A percentile compares a stretch with the other conserved stretches of the same genome.
phyloP scores from a whole-genome alignment of 495 filamentous ascomycete genomes.

The Penicillium steckii region DNA sequence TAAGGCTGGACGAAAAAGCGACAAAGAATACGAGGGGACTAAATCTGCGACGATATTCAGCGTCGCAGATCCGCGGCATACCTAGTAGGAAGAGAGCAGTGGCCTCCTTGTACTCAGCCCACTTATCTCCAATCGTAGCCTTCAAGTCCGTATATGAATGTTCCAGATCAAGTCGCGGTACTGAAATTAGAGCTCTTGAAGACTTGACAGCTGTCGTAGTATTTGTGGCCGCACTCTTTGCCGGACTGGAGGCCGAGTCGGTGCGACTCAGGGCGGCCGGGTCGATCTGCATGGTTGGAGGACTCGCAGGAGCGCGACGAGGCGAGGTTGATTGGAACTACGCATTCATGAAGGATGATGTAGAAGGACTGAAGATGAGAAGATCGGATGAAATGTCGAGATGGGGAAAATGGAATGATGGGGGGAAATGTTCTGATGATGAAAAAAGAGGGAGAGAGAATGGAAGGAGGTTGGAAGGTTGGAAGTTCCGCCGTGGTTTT shows the following conservation, averaged over 20 bases:
- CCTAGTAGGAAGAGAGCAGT: slow-evolving; percentile 79
- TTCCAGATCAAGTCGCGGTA: slow-evolving; percentile 86
- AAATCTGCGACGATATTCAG: neutral
- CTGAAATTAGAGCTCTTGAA: slow-evolving; percentile 60
- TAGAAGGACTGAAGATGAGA: neutral
- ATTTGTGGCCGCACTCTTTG: slow-evolving; percentile 60
- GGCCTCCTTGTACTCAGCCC: slow-evolving; percentile 84
- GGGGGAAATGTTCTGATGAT: too few species aligned
- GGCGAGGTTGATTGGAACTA: slow-evolving; percentile 42
- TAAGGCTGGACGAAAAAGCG: neutral
- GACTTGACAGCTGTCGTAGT: slow-evolving; percentile 53
- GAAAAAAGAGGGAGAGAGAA: slow-evolving; percentile 22
- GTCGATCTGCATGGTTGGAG: slow-evolving; percentile 75
- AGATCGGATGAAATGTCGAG: slow-evolving; percentile 11
- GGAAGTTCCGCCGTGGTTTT: slow-evolving; percentile 24
- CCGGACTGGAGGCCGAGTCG: slow-evolving; percentile 57
- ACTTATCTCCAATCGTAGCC: slow-evolving; percentile 75
- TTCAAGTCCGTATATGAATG: slow-evolving; percentile 87
- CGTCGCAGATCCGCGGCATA: slow-evolving; percentile 32
- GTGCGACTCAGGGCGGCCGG: slow-evolving; percentile 77
- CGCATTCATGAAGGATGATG: slow-evolving; percentile 41
- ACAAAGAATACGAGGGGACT: neutral
- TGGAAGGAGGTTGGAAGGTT: slow-evolving; percentile 27
- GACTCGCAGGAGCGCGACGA: slow-evolving; percentile 41
- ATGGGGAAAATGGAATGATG: too few species aligned